A percentile compares a stretch with the other conserved stretches of the same genome.
Evolutionary conservation across 1,284 basidiomycete species (phyloP).

Genomic region (Ceratobasidium theobromae): DNA sequence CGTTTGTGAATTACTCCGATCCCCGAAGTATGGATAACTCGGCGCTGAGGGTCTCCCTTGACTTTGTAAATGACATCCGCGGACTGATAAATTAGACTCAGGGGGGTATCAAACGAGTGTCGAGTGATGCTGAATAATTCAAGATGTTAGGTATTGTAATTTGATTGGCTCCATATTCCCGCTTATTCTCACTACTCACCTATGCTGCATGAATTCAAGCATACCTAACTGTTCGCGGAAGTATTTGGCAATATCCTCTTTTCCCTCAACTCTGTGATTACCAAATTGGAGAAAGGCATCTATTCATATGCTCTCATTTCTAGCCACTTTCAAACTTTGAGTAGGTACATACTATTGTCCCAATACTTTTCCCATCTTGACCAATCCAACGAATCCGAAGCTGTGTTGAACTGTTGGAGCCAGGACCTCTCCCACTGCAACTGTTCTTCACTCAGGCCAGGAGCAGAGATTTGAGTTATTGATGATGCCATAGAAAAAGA

Average conservation of each 20-base stretch:
- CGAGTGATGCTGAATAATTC: background rate
- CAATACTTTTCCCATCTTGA: conserved; percentile 15
- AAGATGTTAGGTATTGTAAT: no score
- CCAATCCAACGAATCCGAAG: conserved; percentile 14
- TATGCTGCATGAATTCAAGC: conserved; percentile 4
- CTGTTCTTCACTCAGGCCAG: background rate
- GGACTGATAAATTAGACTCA: conserved; percentile 10
- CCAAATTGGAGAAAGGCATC: conserved; percentile 19
- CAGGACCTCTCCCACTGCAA: background rate
- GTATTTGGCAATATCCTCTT: background rate
- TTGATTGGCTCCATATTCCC: no score
- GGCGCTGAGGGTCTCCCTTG: background rate
- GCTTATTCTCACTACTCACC: background rate
- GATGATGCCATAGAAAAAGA: background rate
- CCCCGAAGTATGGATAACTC: conserved; percentile 1
- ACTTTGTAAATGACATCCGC: conserved; percentile 3
- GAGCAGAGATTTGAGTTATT: conserved; percentile 9
- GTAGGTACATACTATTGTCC: background rate
- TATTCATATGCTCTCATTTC: background rate
- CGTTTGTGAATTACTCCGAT: conserved; percentile 14
- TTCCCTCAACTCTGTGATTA: conserved; percentile 9
- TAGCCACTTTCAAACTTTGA: background rate
- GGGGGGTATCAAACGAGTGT: background rate
- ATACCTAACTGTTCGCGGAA: background rate
- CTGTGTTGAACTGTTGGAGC: conserved; percentile 3